Evolutionary conservation across 345 rosid genomes (phyloP).

Genomic region (Salix exigua): DNA sequence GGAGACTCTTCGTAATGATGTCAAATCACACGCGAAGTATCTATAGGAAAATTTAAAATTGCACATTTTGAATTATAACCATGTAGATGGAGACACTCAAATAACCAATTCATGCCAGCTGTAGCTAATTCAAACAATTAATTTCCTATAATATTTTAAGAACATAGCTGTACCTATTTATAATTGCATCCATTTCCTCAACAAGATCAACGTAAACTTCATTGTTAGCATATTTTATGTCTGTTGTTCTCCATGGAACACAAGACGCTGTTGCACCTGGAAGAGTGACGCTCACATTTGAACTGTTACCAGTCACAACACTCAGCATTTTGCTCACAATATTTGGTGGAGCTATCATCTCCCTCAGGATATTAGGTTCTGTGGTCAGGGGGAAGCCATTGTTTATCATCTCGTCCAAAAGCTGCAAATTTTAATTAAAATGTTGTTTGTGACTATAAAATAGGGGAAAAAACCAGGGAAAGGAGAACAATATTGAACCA

Average conservation of each 20-base stretch:
- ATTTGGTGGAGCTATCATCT: slow-evolving; percentile 95
- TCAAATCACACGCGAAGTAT: neutral
- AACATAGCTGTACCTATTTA: slow-evolving; percentile 53
- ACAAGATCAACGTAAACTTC: slow-evolving; percentile 91
- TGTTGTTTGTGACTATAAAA: neutral
- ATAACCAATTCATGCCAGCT: neutral
- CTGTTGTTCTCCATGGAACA: slow-evolving; percentile 91
- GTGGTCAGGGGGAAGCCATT: slow-evolving; percentile 97
- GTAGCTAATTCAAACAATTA: neutral
- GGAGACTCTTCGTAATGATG: neutral
- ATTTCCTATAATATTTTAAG: neutral
- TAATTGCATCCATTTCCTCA: slow-evolving; percentile 89
- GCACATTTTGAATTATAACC: neutral
- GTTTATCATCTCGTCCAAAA: slow-evolving; percentile 96
- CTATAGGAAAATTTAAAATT: neutral
- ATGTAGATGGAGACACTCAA: neutral
- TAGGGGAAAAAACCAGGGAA: neutral
- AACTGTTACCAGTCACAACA: slow-evolving; percentile 87
- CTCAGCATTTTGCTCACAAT: slow-evolving; percentile 86
- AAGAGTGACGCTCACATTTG: slow-evolving; percentile 74
- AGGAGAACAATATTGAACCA: neutral
- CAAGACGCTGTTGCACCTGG: slow-evolving; percentile 84
- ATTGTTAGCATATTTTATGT: slow-evolving; percentile 74
- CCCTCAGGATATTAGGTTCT: slow-evolving; percentile 81
- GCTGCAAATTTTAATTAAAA: slow-evolving; percentile 46